Conservation (phyloP, 495 filamentous ascomycete genomes). For the Lasiosphaeria hispida region DNA sequence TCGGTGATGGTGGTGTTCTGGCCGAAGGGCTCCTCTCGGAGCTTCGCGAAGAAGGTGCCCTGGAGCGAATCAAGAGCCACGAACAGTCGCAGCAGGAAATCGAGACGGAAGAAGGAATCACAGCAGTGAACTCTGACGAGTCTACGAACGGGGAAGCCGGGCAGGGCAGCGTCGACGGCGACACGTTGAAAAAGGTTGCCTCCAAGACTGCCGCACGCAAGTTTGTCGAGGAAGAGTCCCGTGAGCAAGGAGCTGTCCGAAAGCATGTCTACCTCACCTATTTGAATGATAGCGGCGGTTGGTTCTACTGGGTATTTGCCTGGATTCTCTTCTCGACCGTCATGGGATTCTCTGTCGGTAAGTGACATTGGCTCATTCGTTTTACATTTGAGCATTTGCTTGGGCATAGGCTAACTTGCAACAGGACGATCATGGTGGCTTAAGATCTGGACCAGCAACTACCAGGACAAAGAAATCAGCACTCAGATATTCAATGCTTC, state of each 20-base stretch:
- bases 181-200: constrained; percentile 42
- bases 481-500: constrained; percentile 17
- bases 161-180: constrained; percentile 26
- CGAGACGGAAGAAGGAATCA: constrained; percentile 43
- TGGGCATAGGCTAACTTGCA: constrained; percentile 1
- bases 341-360: constrained; percentile 50
- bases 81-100: constrained; percentile 47
- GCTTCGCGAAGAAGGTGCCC: constrained; percentile 50
- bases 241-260: constrained; percentile 64
- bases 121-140: constrained; percentile 47
- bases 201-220: constrained; percentile 50
- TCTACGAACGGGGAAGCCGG: constrained; percentile 26
- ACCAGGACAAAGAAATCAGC: constrained; percentile 29
- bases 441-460: constrained; percentile 60
- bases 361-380: constrained; percentile 14
- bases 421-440: constrained; percentile 63
- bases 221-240: constrained; percentile 71
- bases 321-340: constrained; percentile 51
- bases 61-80: constrained; percentile 59
- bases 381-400: too few relatives aligned
- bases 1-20: constrained; percentile 64
- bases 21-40: constrained; percentile 60
- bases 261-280: constrained; percentile 62
- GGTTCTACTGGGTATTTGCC: constrained; percentile 57
- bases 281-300: constrained; percentile 63